Evolutionary conservation across 2,329 filamentous ascomycete genomes (phyloP).

Genomic region (Colletotrichum sp.): DNA sequence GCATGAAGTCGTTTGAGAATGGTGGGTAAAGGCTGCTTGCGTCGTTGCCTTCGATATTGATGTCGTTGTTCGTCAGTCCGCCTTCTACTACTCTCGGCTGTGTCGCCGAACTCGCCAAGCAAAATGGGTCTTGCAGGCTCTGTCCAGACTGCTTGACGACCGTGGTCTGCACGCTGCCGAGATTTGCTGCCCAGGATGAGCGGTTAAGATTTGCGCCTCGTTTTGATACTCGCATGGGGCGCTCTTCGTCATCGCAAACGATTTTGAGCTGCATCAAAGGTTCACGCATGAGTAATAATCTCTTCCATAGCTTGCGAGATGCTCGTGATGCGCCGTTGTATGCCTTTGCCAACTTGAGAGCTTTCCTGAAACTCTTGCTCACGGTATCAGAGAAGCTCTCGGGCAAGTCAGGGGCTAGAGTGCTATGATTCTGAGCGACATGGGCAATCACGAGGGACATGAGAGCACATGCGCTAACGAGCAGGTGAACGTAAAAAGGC

Average conservation of each 20-base stretch:
- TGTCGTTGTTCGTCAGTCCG: neutral
- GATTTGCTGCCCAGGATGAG: neutral
- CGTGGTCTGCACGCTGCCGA: neutral
- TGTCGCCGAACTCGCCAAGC: neutral
- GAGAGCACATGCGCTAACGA: conserved; percentile 10
- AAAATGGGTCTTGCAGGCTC: neutral
- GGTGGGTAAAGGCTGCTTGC: neutral
- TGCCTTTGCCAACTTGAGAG: neutral
- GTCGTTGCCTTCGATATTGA: neutral
- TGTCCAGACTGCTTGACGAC: neutral
- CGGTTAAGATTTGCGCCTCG: neutral
- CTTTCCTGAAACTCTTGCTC: neutral
- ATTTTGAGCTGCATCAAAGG: neutral
- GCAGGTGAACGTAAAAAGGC: conserved; percentile 10
- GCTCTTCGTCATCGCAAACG: neutral
- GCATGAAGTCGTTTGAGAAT: neutral
- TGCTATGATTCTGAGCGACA: neutral
- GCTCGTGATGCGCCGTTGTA: neutral
- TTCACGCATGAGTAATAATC: neutral
- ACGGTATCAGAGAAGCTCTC: neutral
- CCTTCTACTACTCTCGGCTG: neutral
- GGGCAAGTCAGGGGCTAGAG: neutral
- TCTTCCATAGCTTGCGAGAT: neutral
- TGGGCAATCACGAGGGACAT: neutral
- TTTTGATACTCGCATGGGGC: neutral